Base-by-base conservation (phyloP, 164 flowering plant genomes). In the Saururus chinensis region DNA sequence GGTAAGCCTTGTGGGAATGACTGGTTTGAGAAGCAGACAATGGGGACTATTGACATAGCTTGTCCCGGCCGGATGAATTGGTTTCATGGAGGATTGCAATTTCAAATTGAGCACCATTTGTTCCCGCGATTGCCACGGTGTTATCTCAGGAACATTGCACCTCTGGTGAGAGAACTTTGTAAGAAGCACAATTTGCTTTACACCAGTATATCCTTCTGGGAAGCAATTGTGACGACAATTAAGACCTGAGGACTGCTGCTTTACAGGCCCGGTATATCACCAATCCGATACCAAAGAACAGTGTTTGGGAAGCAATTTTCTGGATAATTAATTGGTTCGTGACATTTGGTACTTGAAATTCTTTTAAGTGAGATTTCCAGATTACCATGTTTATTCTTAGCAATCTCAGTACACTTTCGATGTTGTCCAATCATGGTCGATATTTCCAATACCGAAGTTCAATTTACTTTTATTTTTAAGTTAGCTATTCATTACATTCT, bases 251-350 rank as follows among this genome's bases (percentile, higher is more conserved):
- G 68, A 55, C 77, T 5, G 88, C 86, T 0, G 91, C 91, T 8
- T 51, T 80, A 64, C 81, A 83, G 68, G 91, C 91, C 51, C 66
- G 88, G 20, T 80, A 78, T 56, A 51, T 81, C 41, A 35, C 82
- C 25, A 75, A 67, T 2, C 75, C 76, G 7, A 56, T 68, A 17
- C 78, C 83, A 0, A 77, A 81, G 68, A 78, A 80, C 61, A 61
- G 83, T 77, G 61, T 83, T 9, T 83, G 90, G 90, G 90, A 85
- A 77, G 90, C 90, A n/a, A n/a, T n/a, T n/a, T n/a, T n/a, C n/a
- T n/a, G n/a, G n/a, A n/a, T n/a, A n/a, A n/a, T n/a, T n/a, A n/a
- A n/a, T n/a, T n/a, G n/a, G n/a, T n/a, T n/a, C n/a, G n/a, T n/a
- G n/a, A n/a, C n/a, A n/a, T n/a, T n/a, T n/a, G n/a, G n/a, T n/a